Percentiles rank a stretch among this genome's conserved stretches.
phyloP scores from a whole-genome alignment of 2,329 filamentous ascomycete genomes.

The Didymella sp. region DNA sequence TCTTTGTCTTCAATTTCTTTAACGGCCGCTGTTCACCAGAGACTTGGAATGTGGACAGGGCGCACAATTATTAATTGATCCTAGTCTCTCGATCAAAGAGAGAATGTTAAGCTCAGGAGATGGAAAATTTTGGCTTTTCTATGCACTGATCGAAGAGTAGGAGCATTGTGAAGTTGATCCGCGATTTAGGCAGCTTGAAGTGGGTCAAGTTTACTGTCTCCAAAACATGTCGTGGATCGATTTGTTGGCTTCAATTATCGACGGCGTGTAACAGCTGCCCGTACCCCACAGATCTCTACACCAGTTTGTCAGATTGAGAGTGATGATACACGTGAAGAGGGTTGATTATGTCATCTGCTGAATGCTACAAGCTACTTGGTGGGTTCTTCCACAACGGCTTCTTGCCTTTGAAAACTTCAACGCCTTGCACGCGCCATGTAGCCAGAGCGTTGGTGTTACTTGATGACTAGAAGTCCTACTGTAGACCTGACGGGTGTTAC shows the following conservation, averaged over 20 bases:
- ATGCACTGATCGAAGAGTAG: background rate
- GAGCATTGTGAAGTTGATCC: background rate
- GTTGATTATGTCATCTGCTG: background rate
- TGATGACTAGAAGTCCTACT: background rate
- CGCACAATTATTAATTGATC: background rate
- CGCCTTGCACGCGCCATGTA: background rate
- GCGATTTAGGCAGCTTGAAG: background rate
- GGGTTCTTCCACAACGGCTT: background rate
- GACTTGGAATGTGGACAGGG: constrained; percentile 7
- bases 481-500: background rate
- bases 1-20: background rate
- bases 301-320: background rate
- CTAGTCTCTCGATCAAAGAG: background rate
- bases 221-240: background rate
- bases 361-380: background rate
- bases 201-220: background rate
- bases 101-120: background rate
- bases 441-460: background rate
- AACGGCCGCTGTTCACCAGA: constrained; percentile 9
- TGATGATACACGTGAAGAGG: background rate
- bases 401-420: background rate
- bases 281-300: background rate
- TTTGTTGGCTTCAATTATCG: background rate
- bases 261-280: background rate
- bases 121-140: too few relatives aligned